Percentiles rank a stretch among this genome's conserved stretches.
phyloP scores from a whole-genome alignment of 768 basidiomycete genomes.

The Trametes elegans region DNA sequence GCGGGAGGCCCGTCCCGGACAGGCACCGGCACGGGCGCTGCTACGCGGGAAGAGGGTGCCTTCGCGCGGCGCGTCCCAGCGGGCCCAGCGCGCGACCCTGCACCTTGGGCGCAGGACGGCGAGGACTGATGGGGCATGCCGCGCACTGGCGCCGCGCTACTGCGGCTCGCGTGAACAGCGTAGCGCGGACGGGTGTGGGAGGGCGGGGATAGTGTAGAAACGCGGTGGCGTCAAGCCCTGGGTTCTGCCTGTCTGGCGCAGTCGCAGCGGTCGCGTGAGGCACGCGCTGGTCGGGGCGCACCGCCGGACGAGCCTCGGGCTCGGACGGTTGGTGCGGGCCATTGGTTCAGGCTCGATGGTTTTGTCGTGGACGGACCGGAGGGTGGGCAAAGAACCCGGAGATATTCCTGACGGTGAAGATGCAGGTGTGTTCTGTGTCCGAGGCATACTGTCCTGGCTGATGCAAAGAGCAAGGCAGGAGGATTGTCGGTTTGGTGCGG shows the following conservation, averaged over 20 bases:
- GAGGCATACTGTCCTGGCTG: too few species aligned
- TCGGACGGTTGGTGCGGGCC: not conserved
- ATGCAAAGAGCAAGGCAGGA: too few species aligned
- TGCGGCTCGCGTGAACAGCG: not conserved
- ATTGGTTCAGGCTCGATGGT: too few species aligned
- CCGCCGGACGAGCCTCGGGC: not conserved
- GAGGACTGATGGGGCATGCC: not conserved
- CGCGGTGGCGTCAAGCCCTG: not conserved
- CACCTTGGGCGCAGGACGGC: not conserved
- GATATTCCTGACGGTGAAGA: not conserved
- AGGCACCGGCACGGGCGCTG: constrained; percentile 10
- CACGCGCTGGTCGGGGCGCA: not conserved
- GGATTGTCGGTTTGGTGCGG: not conserved
- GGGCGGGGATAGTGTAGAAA: not conserved
- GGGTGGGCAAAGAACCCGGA: not conserved
- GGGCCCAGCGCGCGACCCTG: not conserved
- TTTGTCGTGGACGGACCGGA: not conserved
- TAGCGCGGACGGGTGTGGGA: not conserved
- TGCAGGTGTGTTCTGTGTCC: too few species aligned
- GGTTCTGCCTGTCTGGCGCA: constrained; percentile 1
- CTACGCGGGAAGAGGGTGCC: constrained; percentile 11
- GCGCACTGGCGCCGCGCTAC: not conserved
- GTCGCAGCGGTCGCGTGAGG: too few species aligned
- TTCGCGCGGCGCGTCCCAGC: not conserved
- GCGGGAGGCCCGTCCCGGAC: not conserved